Evolutionary conservation across 345 rosid genomes (phyloP).

Genomic region (Noccaea bulbosa): DNA sequence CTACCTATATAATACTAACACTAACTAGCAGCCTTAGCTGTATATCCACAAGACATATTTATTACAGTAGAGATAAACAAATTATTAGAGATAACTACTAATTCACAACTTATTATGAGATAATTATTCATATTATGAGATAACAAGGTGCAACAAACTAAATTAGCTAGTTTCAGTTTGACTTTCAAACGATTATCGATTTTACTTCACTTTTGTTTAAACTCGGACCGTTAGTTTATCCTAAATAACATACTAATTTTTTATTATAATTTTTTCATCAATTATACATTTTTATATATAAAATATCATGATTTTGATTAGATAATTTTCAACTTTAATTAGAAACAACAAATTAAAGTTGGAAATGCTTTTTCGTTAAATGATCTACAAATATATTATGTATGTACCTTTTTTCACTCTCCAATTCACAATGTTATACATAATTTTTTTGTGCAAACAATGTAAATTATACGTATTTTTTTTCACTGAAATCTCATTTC

Average conservation of each 20-base stretch:
- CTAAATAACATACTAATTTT: background rate
- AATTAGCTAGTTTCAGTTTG: too few species aligned
- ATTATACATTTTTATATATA: too few species aligned
- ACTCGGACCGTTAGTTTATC: background rate
- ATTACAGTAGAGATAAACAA: slow-evolving; percentile 23
- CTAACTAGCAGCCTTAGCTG: slow-evolving; percentile 43
- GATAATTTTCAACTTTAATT: background rate
- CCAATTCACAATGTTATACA: too few species aligned
- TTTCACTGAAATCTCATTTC: background rate
- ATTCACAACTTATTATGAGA: background rate
- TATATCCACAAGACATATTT: slow-evolving; percentile 21
- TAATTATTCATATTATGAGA: background rate
- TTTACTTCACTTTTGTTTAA: too few species aligned
- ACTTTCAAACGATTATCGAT: too few species aligned
- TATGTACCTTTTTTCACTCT: too few species aligned
- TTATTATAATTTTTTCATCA: too few species aligned
- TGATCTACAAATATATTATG: too few species aligned
- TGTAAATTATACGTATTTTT: background rate
- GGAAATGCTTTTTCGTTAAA: background rate
- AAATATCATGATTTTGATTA: background rate
- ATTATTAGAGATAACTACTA: background rate
- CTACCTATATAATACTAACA: slow-evolving; percentile 23
- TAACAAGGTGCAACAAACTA: background rate
- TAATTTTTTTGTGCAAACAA: background rate
- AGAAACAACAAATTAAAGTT: background rate